Percentiles rank a stretch among this genome's conserved stretches.
Evolutionary conservation across 2,329 filamentous ascomycete genomes (phyloP).

Genomic region (Parafenestella ontariensis): DNA sequence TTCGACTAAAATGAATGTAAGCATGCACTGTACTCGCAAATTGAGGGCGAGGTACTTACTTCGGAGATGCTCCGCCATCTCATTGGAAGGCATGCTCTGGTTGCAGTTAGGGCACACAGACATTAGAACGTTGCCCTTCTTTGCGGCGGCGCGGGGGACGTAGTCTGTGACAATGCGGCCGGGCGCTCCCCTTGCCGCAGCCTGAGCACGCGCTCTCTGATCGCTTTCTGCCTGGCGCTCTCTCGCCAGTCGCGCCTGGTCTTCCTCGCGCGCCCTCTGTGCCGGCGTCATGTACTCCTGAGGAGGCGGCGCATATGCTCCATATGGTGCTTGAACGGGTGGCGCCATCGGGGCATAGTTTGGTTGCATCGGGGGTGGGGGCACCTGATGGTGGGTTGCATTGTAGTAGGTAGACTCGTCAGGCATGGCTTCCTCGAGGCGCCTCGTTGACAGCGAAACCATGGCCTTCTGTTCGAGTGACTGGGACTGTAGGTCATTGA

Average conservation of each 20-base stretch:
- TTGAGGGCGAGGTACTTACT: constrained; percentile 61
- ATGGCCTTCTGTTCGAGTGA: constrained; percentile 95
- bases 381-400: constrained; percentile 38
- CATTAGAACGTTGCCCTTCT: constrained; percentile 69
- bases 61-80: constrained; percentile 91
- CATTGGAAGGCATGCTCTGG: constrained; percentile 83
- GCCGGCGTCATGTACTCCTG: constrained; percentile 41
- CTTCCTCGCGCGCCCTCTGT: constrained; percentile 46
- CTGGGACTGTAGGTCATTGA: constrained; percentile 90
- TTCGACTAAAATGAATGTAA: constrained; percentile 68
- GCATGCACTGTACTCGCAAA: constrained; percentile 16
- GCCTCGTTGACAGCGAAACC: constrained; percentile 81
- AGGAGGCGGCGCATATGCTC: constrained; percentile 34
- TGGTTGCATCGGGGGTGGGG: constrained; percentile 36
- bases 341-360: constrained; percentile 38
- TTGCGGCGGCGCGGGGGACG: constrained; percentile 80
- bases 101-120: constrained; percentile 92
- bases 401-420: constrained; percentile 64
- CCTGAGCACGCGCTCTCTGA: constrained; percentile 77
- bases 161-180: constrained; percentile 91
- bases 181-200: constrained; percentile 73
- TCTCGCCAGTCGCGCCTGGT: constrained; percentile 47
- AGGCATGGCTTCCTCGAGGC: constrained; percentile 95
- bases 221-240: constrained; percentile 57
- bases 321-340: constrained; percentile 38